Base-by-base conservation (phyloP, 31 red algal species). In the Asparagopsis taxiformis region DNA sequence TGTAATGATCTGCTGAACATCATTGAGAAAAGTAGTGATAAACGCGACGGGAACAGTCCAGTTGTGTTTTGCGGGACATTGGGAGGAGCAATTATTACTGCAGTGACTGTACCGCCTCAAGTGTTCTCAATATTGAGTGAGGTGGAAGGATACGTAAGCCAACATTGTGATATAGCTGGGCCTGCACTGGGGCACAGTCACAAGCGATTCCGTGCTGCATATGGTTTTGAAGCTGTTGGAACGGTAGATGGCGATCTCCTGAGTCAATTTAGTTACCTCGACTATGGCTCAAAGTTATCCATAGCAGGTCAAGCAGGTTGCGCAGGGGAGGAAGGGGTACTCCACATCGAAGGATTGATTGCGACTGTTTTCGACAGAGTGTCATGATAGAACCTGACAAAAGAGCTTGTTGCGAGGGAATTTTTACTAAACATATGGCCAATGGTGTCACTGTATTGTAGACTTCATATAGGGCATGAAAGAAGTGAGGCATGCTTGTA, bases 191-290 rank as follows among this genome's bases (percentile, higher is more conserved):
- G 85, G 16, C 52, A 33, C 11, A 51, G 55, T 35, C 75, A 80
- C 26, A 41, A 80, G n/a, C 48, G 20, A 17, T 68, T 80, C 26
- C 65, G 85, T 4, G 60, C 62, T 11, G 74, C 68, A 2, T 90
- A 80, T 44, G 74, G 75, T 26, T 44, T 41, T 7, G 16, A 31
- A 1, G 59, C 74, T 2, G 43, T 64, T 4, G 76, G 65, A 2
- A 37, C 32, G 7, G 33, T 90, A 28, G 85, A 90, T 48, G 85
- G 85, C 0, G 85, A 90, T 63, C 38, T 90, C 46, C 75, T 90
- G 3, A 49, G 60, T 24, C 49, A 64, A 22, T 90, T 75, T 70
- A 68, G 69, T 9, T 24, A 43, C 1, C 57, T 90, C 16, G 19
- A 41, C 15, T 31, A 31, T 19, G 24, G 31, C 54, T 16, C 36